Evolutionary conservation across 176 grass and related monocot species (phyloP), one percentile per base, ranked within the genome.

Genomic region (Pharus latifolius): DNA sequence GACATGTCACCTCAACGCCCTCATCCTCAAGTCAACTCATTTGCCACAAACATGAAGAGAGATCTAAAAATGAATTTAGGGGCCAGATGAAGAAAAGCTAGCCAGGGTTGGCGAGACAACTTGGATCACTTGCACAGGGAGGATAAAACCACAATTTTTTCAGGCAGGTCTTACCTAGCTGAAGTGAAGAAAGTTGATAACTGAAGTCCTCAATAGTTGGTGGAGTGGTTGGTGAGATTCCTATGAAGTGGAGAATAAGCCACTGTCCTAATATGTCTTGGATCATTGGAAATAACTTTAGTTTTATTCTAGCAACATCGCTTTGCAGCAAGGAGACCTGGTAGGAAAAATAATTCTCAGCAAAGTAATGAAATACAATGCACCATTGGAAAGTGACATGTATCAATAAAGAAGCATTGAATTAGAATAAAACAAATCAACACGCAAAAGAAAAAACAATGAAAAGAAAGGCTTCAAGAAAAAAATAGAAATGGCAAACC

Each of bases 121-220:
- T 63, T 62, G 35, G 56, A 38, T 38, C 33, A 38, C 44, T 60
- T 63, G 46, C 66, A 63, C 19, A 54, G 10, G 14, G 26, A 70
- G 59, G n/a, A 63, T 30, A 76, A n/a, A n/a, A n/a, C n/a, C n/a
- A n/a, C n/a, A n/a, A n/a, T 60, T 67, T 19, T 29, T 78, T 67
- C 60, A 67, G 17, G 45, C 42, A 67, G 69, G 46, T 53, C 47
- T 74, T 80, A 97, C 94, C 94, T 78, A 98, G 83, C 67, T 90
- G 77, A 23, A 98, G 84, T 20, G 84, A 98, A 58, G 94, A 92
- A 70, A 98, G 89, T 42, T 84, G 89, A 75, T 88, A 98, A 61
- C 89, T 92, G 55, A 92, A 98, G 78, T 98, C 89, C 24, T 93
- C 87, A 65, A 88, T 63, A 14, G 84, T 78, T 61, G 81, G 81